These are phyloP conservation scores for Fusarium multiceps DNA, from an alignment of 2,329 filamentous ascomycete genomes.

Conservation along the genomic window DNA sequence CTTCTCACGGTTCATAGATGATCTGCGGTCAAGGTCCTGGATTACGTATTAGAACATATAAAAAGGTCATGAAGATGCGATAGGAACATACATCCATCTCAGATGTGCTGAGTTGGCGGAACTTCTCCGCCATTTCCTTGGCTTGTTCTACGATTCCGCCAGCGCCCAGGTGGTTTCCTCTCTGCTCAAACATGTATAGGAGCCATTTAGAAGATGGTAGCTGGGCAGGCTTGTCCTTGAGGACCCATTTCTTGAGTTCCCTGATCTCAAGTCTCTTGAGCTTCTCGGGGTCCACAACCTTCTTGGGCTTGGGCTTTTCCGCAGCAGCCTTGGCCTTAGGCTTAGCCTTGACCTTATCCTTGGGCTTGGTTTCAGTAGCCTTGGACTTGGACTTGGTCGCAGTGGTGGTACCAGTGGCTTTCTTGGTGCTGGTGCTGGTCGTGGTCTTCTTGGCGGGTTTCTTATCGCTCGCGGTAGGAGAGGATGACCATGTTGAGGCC, in stretches of 20 bases:
- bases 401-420: constrained; percentile 35
- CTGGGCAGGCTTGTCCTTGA: constrained; percentile 54
- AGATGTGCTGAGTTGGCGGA: constrained; percentile 53
- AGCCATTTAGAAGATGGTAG: constrained; percentile 52
- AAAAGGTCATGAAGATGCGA: background rate
- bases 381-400: constrained; percentile 24
- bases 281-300: constrained; percentile 53
- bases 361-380: constrained; percentile 46
- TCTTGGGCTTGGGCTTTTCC: constrained; percentile 48
- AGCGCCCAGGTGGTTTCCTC: constrained; percentile 11
- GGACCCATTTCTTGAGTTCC: constrained; percentile 55
- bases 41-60: constrained; percentile 6
- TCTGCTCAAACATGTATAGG: constrained; percentile 53
- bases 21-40: constrained; percentile 49
- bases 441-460: constrained; percentile 36
- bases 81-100: constrained; percentile 58
- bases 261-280: constrained; percentile 46
- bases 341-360: constrained; percentile 43
- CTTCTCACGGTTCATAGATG: constrained; percentile 54
- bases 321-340: constrained; percentile 44
- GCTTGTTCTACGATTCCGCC: constrained; percentile 41
- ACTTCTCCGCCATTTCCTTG: constrained; percentile 48
- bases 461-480: constrained; percentile 40
- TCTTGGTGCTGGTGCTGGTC: constrained; percentile 25
- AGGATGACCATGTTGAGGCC: constrained; percentile 45